These are phyloP conservation scores for Pholiota adiposa DNA, from an alignment of 1,284 basidiomycete genomes.

Conservation along the genomic window DNA sequence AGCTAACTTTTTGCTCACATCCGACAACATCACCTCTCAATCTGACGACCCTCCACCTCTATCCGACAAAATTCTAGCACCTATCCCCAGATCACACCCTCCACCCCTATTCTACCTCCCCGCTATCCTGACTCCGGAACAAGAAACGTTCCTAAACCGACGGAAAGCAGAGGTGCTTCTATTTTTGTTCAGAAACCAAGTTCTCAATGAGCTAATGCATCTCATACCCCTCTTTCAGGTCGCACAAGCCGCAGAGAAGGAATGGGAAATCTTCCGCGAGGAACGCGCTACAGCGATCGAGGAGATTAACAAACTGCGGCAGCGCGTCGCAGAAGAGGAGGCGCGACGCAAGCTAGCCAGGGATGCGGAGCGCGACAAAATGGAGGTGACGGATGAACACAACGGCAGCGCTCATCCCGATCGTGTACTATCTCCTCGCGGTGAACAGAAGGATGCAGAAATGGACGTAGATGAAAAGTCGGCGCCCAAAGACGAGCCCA, in stretches of 20 bases:
- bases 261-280: constrained; percentile 64
- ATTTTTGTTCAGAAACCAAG: not conserved
- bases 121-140: constrained; percentile 65
- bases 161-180: constrained; percentile 64
- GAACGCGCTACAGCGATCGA: constrained; percentile 63
- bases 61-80: constrained; percentile 46
- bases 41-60: constrained; percentile 38
- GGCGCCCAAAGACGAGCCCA: constrained; percentile 33
- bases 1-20: constrained; percentile 76
- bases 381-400: too few species aligned
- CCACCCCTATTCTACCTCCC: constrained; percentile 81
- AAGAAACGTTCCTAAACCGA: constrained; percentile 66
- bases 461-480: constrained; percentile 50
- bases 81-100: constrained; percentile 66
- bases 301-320: constrained; percentile 65
- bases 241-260: constrained; percentile 62
- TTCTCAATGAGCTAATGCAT: constrained; percentile 7
- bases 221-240: constrained; percentile 44
- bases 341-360: constrained; percentile 47
- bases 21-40: constrained; percentile 58
- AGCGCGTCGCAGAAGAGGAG: constrained; percentile 69
- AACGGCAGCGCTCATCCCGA: constrained; percentile 16
- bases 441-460: constrained; percentile 26
- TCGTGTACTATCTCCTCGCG: not conserved
- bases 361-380: constrained; percentile 28